Percentiles rank a stretch among this genome's conserved stretches.
phyloP scores from a whole-genome alignment of 164 flowering plant species.

The Brasenia schreberi region DNA sequence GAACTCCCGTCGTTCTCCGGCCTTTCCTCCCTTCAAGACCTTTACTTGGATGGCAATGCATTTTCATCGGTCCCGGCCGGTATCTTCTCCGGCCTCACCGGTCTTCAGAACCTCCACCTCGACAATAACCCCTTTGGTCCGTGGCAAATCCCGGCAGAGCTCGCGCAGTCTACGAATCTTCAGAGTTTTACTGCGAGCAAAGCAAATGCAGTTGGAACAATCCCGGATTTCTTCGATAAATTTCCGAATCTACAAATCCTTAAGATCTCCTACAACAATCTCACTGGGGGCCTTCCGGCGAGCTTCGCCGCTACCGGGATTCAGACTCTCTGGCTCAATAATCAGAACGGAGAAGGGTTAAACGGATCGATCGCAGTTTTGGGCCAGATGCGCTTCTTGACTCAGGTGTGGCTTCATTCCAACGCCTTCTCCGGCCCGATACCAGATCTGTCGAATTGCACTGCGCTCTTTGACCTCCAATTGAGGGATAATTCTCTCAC shows the following conservation, averaged over 20 bases:
- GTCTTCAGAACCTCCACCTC: constrained; percentile 12
- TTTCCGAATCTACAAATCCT: constrained; percentile 19
- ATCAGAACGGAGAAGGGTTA: constrained; percentile 19
- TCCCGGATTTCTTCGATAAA: constrained; percentile 26
- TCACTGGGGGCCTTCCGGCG: constrained; percentile 29
- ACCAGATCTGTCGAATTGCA: constrained; percentile 35
- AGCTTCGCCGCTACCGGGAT: constrained; percentile 19
- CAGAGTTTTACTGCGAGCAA: constrained; percentile 16
- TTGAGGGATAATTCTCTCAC: constrained; percentile 39
- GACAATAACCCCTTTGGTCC: constrained; percentile 19
- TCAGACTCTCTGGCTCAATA: constrained; percentile 28
- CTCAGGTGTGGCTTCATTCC: constrained; percentile 40
- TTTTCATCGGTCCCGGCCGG: constrained; percentile 16
- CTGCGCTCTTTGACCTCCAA: constrained; percentile 28
- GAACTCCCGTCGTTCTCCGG: constrained; percentile 18
- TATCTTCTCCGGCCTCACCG: constrained; percentile 17
- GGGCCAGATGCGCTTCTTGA: constrained; percentile 20
- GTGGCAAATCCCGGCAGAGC: constrained; percentile 27
- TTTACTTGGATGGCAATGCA: constrained; percentile 17
- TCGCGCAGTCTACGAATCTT: constrained; percentile 13
- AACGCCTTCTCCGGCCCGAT: constrained; percentile 34
- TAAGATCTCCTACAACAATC: constrained; percentile 37
- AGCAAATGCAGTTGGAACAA: constrained; percentile 16
- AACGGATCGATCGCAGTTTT: constrained; percentile 28
- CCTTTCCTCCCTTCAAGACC: constrained; percentile 10